Evolutionary conservation across 768 basidiomycete genomes (phyloP).

Genomic region (Suillus subaureus): DNA sequence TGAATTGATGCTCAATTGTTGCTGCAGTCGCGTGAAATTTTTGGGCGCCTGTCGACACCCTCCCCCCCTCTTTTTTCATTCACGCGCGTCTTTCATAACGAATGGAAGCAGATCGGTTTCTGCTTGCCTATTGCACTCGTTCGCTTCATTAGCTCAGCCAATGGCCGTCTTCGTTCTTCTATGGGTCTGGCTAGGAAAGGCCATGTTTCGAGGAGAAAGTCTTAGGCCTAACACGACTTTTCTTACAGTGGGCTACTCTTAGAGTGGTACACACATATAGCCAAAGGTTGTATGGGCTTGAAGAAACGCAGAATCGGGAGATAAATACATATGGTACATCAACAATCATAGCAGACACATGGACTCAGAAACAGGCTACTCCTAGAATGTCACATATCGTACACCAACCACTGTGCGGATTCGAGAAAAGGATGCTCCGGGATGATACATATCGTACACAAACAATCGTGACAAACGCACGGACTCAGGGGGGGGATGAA

Average conservation of each 20-base stretch:
- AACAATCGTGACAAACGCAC: not conserved
- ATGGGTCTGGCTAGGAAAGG: too few species aligned
- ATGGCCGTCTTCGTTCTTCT: too few species aligned
- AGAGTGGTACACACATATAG: too few species aligned
- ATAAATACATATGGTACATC: not conserved
- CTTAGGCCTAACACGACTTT: too few species aligned
- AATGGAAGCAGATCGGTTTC: not conserved
- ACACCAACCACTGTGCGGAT: not conserved
- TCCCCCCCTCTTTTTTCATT: not conserved
- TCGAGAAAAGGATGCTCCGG: not conserved
- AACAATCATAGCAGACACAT: not conserved
- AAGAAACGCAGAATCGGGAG: too few species aligned
- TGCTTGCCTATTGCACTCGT: not conserved
- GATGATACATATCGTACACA: not conserved
- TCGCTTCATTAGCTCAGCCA: too few species aligned
- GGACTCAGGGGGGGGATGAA: not conserved
- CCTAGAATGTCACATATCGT: not conserved
- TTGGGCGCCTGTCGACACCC: too few species aligned
- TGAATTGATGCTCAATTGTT: not conserved
- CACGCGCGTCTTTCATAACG: not conserved
- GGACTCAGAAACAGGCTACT: not conserved
- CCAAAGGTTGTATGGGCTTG: too few species aligned
- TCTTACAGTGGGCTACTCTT: too few species aligned
- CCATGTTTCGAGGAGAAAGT: too few species aligned
- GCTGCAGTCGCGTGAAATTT: not conserved